Base-by-base conservation (phyloP, 371 early-diverging fungal species). In the Haplosporangium sp. region DNA sequence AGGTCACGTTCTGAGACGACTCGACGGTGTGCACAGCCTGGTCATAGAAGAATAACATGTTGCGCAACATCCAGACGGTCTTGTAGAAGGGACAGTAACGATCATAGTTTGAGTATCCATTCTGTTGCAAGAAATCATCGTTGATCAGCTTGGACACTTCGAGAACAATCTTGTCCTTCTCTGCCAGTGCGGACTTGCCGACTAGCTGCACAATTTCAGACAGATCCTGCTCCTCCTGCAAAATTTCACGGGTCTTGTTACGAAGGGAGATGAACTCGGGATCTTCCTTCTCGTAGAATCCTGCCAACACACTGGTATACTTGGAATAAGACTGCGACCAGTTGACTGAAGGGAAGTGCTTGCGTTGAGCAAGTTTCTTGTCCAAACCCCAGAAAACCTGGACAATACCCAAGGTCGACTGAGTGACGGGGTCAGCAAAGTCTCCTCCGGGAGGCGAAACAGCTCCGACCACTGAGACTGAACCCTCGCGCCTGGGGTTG, bases 311-410 rank as follows among this genome's bases (percentile, higher is more conserved):
- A 81, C 97, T 96, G 83, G 93, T 91, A 87, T 99, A 99, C 90
- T 99, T 99, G 71, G 99, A 98, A 87, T 99, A 99, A 82, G 94
- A 93, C 81, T 98, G 88, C 55, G 95, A 97, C 99, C 99, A 99
- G 90, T 99, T 99, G 67, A 99, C 98, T 23, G 99, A 99, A 11
- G 99, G 99, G 93, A 99, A 99, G 89, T 99, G 99, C 90, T 99
- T 99, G 82, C 99, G 93, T 86, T 99, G 99, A 23, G 99, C 99
- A 50, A 99, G 90, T 87, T 99, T 99, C 92, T 99, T 99, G 87
- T 99, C 99, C 69, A 99, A 87, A 71, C 99, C 99, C 99, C 99
- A 99, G 89, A 99, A 99, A 52, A 99, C 99, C 83, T 99, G 99
- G 2, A 99, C 99, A 84, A 99, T 99, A 87, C 99, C 93, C 45